These are phyloP conservation scores for Stenogyne calaminthoides DNA, from an alignment of 305 asterid species.

Conservation along the genomic window DNA sequence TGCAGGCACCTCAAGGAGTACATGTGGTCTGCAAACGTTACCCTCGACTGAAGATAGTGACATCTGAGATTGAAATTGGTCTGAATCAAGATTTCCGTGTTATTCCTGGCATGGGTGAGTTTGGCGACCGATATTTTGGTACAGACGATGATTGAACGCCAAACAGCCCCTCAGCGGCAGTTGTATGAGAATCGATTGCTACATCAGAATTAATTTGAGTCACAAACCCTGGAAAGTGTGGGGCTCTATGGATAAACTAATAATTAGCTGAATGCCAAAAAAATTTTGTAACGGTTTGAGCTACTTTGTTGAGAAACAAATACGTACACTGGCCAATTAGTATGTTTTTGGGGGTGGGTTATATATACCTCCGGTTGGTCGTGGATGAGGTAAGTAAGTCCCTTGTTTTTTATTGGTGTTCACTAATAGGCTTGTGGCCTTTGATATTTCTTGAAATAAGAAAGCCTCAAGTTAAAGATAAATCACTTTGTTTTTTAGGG, in stretches of 20 bases:
- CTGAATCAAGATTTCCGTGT: constrained; percentile 81
- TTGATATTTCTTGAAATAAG: background rate
- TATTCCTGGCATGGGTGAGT: constrained; percentile 97
- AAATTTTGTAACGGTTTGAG: constrained; percentile 23
- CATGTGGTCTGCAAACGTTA: constrained; percentile 86
- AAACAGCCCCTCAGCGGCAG: background rate
- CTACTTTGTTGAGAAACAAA: background rate
- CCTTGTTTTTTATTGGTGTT: background rate
- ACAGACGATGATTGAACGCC: constrained; percentile 73
- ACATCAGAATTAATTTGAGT: constrained; percentile 10
- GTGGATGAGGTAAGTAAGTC: background rate
- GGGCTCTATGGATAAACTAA: constrained; percentile 14
- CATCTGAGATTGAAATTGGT: constrained; percentile 95
- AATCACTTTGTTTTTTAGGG: background rate
- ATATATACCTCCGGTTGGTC: background rate
- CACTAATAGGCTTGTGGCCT: background rate
- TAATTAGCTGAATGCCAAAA: constrained; percentile 29
- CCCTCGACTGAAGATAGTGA: constrained; percentile 89
- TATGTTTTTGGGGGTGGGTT: background rate
- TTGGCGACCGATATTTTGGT: constrained; percentile 93
- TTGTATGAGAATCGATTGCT: background rate
- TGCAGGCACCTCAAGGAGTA: constrained; percentile 96
- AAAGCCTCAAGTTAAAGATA: background rate
- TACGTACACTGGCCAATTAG: constrained; percentile 11
- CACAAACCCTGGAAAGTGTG: constrained; percentile 14